Evolutionary conservation across 352 stramenopile species (phyloP).

Genomic region (Phytophthora sojae): DNA sequence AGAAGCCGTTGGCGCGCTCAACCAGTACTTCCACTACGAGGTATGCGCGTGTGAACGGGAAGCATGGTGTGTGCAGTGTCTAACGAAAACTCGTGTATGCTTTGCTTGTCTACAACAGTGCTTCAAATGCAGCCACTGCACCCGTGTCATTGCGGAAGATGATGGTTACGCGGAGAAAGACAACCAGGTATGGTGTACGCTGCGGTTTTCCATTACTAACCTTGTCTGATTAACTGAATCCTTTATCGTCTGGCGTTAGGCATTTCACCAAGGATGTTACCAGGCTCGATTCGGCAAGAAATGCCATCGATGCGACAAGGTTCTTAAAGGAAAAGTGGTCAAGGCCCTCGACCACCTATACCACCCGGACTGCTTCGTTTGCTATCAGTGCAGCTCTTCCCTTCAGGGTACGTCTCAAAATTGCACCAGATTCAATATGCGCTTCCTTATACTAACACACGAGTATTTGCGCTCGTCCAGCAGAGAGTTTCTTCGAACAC

Average conservation of each 20-base stretch:
- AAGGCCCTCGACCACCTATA: constrained; percentile 88
- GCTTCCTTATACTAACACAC: constrained; percentile 29
- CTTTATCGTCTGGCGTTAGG: constrained; percentile 31
- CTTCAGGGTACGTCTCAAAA: constrained; percentile 60
- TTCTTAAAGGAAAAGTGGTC: constrained; percentile 87
- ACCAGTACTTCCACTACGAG: constrained; percentile 88
- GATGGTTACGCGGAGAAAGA: constrained; percentile 88
- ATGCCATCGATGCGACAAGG: constrained; percentile 79
- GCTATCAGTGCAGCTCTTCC: constrained; percentile 76
- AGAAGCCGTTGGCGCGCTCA: constrained; percentile 80
- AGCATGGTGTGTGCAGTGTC: not conserved
- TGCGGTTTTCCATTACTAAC: not conserved
- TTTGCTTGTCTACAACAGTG: constrained; percentile 46
- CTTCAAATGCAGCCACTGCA: constrained; percentile 86
- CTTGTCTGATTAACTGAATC: not conserved
- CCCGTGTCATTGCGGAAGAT: constrained; percentile 73
- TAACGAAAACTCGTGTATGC: not conserved
- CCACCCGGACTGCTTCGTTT: constrained; percentile 86
- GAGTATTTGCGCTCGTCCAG: constrained; percentile 21
- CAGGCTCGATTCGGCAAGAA: constrained; percentile 82
- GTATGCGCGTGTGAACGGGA: constrained; percentile 30
- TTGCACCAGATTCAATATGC: not conserved
- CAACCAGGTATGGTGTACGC: constrained; percentile 50
- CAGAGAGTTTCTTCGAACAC: constrained; percentile 89
- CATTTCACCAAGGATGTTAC: constrained; percentile 85